Base-by-base conservation (phyloP, 164 flowering plant species). In the Chimonanthus praecox region DNA sequence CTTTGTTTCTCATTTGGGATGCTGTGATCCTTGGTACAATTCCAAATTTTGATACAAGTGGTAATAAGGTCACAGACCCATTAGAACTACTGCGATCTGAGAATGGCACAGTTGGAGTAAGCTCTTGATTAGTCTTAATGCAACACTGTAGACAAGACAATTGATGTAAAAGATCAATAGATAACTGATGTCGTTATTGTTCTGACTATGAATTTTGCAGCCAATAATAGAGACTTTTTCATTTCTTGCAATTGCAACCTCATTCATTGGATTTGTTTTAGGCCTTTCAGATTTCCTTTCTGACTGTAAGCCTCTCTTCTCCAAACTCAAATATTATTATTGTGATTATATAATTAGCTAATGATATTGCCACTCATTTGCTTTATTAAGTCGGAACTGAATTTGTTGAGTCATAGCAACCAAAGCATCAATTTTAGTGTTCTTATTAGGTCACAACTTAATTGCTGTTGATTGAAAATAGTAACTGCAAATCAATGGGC, bases 231-330 rank as follows among this genome's bases (percentile, higher is more conserved):
- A 89, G 73, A 82, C 77, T 18, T 94, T 94, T 82, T 94, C 98
- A 50, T 81, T 92, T 73, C 87, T 94, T 72, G 97, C 98, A 64
- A 91, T 94, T 74, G 94, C 90, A 61, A 92, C 97, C 46, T 94
- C 98, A 13, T 94, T 89, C 72, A 92, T 94, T 73, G 98, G 98
- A 71, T 94, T 94, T 78, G 87, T 92, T 70, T 78, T 94, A 81
- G 98, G 98, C 75, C 94, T 94, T n/a, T 48, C 94, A 1, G 98
- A 94, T 84, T 92, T 94, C 84, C 85, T 94, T 60, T 87, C 95
- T 13, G 98, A 94, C 82, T 86, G 98, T 94, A 81, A 91, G 5
- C 50, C 64, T 58, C 50, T 44, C 68, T 64, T 63, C 21, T 47
- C 46, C 16, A 58, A 10, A 21, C 48, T 45, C 58, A 51, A 63